Evolutionary conservation across 306 rosid genomes (phyloP).

Genomic region (Hippophae rhamnoides): DNA sequence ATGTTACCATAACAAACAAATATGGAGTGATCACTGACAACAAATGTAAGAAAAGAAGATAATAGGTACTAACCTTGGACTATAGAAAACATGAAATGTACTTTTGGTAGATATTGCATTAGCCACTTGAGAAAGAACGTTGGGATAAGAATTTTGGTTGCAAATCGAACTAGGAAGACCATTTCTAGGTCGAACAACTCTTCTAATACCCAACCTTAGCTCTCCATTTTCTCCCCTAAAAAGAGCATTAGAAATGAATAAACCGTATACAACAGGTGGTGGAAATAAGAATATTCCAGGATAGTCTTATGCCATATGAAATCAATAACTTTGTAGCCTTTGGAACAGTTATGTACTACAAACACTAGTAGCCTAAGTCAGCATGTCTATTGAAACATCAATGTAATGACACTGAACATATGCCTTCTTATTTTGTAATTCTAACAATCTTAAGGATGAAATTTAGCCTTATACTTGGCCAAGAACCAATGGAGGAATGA

Average conservation of each 20-base stretch:
- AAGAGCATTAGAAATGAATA: conserved; percentile 14
- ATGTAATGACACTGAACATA: too few relatives aligned
- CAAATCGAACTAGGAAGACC: conserved; percentile 71
- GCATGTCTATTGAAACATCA: too few relatives aligned
- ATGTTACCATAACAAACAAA: too few relatives aligned
- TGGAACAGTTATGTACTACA: too few relatives aligned
- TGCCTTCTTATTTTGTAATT: neutral
- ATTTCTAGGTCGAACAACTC: conserved; percentile 75
- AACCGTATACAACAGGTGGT: neutral
- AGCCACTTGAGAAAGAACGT: conserved; percentile 62
- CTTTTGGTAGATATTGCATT: conserved; percentile 74
- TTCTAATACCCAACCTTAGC: conserved; percentile 86
- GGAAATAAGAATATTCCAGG: neutral
- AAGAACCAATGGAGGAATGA: conserved; percentile 4
- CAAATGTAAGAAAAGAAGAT: conserved; percentile 1
- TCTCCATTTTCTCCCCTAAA: conserved; percentile 92
- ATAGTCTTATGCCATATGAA: neutral
- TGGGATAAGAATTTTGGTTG: conserved; percentile 45
- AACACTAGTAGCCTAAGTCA: too few relatives aligned
- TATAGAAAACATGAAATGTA: conserved; percentile 84
- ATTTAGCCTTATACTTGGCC: neutral
- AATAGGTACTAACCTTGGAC: conserved; percentile 60
- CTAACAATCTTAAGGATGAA: neutral
- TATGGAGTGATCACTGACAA: neutral
- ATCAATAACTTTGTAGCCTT: too few relatives aligned